Percentiles rank a stretch among this genome's conserved stretches.
Conservation (phyloP, 305 asterid species). For the Plantago coronopus region DNA sequence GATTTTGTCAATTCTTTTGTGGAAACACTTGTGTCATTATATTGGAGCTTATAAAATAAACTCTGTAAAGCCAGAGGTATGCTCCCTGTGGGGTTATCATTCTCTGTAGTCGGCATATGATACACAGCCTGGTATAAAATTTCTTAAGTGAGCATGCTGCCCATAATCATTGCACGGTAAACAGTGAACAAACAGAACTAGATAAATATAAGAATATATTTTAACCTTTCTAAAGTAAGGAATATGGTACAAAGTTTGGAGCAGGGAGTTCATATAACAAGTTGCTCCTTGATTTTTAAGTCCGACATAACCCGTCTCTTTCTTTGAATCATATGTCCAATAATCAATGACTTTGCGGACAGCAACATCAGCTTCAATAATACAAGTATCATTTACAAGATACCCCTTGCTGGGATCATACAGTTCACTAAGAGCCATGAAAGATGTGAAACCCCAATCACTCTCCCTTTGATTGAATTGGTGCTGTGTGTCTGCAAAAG, state of each 20-base stretch:
- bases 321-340: conserved; percentile 92
- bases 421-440: conserved; percentile 84
- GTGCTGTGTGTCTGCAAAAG: conserved; percentile 77
- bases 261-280: conserved; percentile 90
- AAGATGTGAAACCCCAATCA: conserved; percentile 93
- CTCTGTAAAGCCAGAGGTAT: conserved; percentile 91
- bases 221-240: conserved; percentile 85
- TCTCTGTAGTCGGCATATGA: conserved; percentile 96
- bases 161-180: conserved; percentile 16
- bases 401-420: conserved; percentile 85
- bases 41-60: conserved; percentile 86
- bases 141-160: conserved; percentile 25
- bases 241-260: conserved; percentile 84
- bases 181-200: conserved; percentile 20
- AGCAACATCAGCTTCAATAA: conserved; percentile 91
- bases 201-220: conserved; percentile 15
- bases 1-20: conserved; percentile 92
- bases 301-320: conserved; percentile 90
- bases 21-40: conserved; percentile 79
- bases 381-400: conserved; percentile 67
- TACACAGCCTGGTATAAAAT: conserved; percentile 73
- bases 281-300: conserved; percentile 97
- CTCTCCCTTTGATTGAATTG: conserved; percentile 91
- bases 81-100: conserved; percentile 87
- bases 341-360: conserved; percentile 86